Conservation (phyloP, 2,329 filamentous ascomycete species). For the Cladophialophora bantiana region DNA sequence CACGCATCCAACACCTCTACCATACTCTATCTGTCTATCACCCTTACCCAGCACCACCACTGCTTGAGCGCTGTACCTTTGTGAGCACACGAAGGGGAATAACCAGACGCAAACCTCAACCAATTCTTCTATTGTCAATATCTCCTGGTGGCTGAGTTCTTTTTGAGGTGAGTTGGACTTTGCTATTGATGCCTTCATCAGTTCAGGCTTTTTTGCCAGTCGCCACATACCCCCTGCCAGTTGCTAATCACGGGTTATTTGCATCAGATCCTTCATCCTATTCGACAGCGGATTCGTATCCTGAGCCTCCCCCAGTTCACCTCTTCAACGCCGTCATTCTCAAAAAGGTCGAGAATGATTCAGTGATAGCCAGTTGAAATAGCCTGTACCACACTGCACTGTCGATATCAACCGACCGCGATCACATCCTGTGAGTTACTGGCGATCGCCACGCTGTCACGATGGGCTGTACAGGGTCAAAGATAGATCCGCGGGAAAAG, state of each 20-base stretch:
- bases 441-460: slow-evolving; percentile 30
- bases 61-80: slow-evolving; percentile 2
- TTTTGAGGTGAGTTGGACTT: neutral
- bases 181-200: neutral
- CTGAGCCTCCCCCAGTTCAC: neutral
- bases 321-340: neutral
- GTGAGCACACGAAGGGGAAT: neutral
- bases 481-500: slow-evolving; percentile 50
- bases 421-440: neutral
- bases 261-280: neutral
- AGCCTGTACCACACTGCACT: neutral
- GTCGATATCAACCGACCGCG: neutral
- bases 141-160: neutral
- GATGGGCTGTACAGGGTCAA: slow-evolving; percentile 57
- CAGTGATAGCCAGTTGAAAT: neutral
- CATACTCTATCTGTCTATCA: slow-evolving; percentile 21
- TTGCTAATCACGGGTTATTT: neutral
- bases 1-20: slow-evolving; percentile 16
- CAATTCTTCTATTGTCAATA: slow-evolving; percentile 1
- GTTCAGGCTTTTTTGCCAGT: neutral
- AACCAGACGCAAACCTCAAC: neutral
- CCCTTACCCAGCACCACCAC: slow-evolving; percentile 1
- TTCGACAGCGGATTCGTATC: neutral
- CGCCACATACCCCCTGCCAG: neutral
- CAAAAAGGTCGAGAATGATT: slow-evolving; percentile 5